Conservation (phyloP, 345 rosid species). For the Eucalyptus erythrocorys region DNA sequence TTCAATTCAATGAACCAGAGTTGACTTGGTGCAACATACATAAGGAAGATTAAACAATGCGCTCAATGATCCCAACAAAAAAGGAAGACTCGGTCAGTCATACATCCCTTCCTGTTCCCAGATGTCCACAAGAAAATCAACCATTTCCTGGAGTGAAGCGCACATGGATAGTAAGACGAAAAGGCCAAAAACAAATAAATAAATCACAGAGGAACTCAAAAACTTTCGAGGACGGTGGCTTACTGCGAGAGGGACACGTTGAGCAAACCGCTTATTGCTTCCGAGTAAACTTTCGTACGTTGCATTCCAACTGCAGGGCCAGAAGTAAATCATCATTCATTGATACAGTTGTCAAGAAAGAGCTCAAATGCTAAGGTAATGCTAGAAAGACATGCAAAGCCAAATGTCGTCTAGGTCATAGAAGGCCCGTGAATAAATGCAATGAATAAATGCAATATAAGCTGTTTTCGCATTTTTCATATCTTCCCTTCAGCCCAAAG, state of each 20-base stretch:
- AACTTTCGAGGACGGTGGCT: neutral
- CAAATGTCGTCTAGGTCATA: neutral
- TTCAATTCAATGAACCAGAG: neutral
- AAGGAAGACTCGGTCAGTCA: conserved; percentile 25
- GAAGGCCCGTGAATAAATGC: neutral
- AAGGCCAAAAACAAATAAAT: neutral
- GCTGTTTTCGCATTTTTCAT: neutral
- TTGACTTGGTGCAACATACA: neutral
- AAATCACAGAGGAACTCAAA: neutral
- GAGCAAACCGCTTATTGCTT: conserved; percentile 75
- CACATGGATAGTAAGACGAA: neutral
- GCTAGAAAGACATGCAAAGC: neutral
- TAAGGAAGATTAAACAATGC: neutral
- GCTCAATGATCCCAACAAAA: neutral
- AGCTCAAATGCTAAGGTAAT: neutral
- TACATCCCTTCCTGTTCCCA: conserved; percentile 96
- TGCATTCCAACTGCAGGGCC: conserved; percentile 65
- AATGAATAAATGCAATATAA: neutral
- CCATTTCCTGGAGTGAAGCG: conserved; percentile 62
- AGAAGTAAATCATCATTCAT: neutral
- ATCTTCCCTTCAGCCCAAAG: neutral
- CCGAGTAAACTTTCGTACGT: conserved; percentile 69
- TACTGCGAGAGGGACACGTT: conserved; percentile 73
- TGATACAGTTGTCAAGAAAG: neutral
- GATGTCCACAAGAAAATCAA: conserved; percentile 77